A percentile compares a stretch with the other conserved stretches of the same genome.
These are phyloP conservation scores for Neurospora sp. DNA, from an alignment of 495 filamentous ascomycete species.

Conservation along the genomic window DNA sequence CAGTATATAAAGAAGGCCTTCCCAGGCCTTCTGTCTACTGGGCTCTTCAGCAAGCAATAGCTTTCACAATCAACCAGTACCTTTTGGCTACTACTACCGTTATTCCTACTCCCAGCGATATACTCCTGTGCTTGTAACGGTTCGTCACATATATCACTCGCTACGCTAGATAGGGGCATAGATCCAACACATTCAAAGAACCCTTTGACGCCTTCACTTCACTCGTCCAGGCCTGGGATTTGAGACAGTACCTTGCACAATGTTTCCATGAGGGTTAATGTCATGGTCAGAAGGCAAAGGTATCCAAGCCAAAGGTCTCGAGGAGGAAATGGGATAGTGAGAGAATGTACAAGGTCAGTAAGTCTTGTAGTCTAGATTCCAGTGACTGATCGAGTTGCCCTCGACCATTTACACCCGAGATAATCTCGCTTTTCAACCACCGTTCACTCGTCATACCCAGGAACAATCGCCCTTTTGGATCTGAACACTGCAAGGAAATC, in stretches of 20 bases:
- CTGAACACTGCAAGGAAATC: neutral
- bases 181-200: neutral
- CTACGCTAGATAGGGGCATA: neutral
- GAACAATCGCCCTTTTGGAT: neutral
- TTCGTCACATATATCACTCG: too few species aligned
- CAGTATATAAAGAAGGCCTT: too few species aligned
- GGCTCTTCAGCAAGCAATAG: too few species aligned
- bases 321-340: rapidly evolving
- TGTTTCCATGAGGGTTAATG: rapidly evolving
- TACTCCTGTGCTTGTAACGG: too few species aligned
- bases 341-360: neutral
- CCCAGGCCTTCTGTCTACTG: too few species aligned
- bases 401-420: neutral
- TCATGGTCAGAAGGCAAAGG: too few species aligned
- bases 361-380: neutral
- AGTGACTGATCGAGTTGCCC: neutral
- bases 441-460: neutral
- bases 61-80: too few species aligned
- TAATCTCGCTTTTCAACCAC: neutral
- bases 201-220: neutral
- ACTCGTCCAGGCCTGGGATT: neutral
- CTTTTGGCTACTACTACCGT: too few species aligned
- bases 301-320: too few species aligned
- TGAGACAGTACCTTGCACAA: neutral
- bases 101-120: too few species aligned